A percentile compares a stretch with the other conserved stretches of the same genome.
phyloP scores from a whole-genome alignment of 768 basidiomycete genomes.

The Russula abietina region DNA sequence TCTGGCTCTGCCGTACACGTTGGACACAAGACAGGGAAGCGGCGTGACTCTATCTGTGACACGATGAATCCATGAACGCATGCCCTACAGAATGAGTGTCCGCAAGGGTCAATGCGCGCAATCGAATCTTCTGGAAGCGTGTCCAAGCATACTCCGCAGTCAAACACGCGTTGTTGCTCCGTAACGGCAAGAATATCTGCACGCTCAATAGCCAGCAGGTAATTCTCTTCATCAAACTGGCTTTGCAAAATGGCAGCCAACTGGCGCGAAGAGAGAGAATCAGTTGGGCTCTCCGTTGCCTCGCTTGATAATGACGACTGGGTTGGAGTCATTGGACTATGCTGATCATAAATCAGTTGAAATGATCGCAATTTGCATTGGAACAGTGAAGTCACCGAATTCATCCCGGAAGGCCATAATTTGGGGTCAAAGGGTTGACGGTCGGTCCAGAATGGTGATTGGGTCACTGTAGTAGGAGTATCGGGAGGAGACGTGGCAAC shows the following conservation, averaged over 20 bases:
- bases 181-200: conserved; percentile 27
- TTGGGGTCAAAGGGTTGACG: background rate
- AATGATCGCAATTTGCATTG: background rate
- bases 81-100: conserved; percentile 48
- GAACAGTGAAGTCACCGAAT: background rate
- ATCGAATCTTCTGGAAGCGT: conserved; percentile 38
- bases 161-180: too few species aligned
- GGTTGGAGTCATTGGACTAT: background rate
- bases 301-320: background rate
- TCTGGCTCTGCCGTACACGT: too few species aligned
- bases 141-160: too few species aligned
- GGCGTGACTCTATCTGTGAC: too few species aligned
- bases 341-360: background rate
- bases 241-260: conserved; percentile 2
- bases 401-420: background rate
- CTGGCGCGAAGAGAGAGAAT: background rate
- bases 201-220: background rate
- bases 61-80: conserved; percentile 43
- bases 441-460: background rate
- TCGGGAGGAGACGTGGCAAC: background rate
- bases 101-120: conserved; percentile 40
- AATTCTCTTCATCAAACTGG: too few species aligned
- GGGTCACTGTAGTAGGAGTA: background rate
- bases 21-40: too few species aligned
- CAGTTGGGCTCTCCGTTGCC: background rate